Evolutionary conservation across 2,329 filamentous ascomycete species (phyloP).

Genomic region (Fulvia fulva): DNA sequence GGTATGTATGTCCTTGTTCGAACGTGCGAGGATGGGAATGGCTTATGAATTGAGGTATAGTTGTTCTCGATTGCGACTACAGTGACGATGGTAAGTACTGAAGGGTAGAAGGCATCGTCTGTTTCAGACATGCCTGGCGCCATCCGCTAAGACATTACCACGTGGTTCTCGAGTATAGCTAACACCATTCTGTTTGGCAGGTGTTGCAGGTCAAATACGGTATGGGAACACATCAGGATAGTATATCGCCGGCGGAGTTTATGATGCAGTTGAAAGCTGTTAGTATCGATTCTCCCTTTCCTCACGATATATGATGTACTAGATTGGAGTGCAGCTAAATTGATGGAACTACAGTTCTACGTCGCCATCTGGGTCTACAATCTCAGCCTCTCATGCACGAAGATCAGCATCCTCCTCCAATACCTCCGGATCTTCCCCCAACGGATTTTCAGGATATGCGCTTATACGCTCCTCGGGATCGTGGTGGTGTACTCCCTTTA

Average conservation of each 20-base stretch:
- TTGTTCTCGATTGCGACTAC: conserved; percentile 17
- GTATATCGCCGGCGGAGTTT: conserved; percentile 11
- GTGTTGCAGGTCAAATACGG: conserved; percentile 22
- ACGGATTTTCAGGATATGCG: conserved; percentile 33
- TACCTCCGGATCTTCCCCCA: conserved; percentile 48
- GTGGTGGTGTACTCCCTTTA: conserved; percentile 33
- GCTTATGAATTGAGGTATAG: neutral
- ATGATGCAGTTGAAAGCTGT: conserved; percentile 21
- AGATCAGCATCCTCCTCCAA: conserved; percentile 46
- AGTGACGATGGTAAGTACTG: conserved; percentile 14
- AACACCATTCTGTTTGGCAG: too few relatives aligned
- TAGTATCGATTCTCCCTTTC: neutral
- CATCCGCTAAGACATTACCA: too few relatives aligned
- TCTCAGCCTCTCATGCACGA: conserved; percentile 37
- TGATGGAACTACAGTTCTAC: conserved; percentile 14
- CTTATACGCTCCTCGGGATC: conserved; percentile 30
- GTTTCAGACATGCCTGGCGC: too few relatives aligned
- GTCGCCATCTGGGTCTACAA: conserved; percentile 34
- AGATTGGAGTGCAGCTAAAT: neutral
- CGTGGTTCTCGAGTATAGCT: too few relatives aligned
- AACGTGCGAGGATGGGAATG: neutral
- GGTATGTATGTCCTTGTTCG: conserved; percentile 3
- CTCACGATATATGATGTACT: neutral
- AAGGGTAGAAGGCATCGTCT: too few relatives aligned
- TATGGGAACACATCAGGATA: conserved; percentile 19